Percentiles rank a stretch among this genome's conserved stretches.
Evolutionary conservation across 805 yeast species (phyloP).

Genomic region (Candida xiaguanensis): DNA sequence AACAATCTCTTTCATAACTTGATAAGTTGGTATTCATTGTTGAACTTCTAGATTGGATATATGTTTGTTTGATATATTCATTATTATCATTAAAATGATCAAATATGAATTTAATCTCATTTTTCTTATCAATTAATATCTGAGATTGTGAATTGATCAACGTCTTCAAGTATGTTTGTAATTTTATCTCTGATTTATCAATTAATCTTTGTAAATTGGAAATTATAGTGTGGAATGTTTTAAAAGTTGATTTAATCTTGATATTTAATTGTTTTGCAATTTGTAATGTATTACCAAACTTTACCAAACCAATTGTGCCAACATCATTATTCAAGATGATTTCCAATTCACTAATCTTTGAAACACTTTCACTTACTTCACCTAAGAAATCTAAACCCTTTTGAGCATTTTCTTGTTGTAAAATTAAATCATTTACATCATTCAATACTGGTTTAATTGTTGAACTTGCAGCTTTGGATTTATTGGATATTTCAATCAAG

Average conservation of each 20-base stretch:
- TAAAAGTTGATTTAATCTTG: conserved; percentile 39
- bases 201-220: conserved; percentile 57
- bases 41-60: conserved; percentile 19
- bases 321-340: conserved; percentile 28
- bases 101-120: conserved; percentile 39
- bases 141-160: conserved; percentile 5
- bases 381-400: conserved; percentile 48
- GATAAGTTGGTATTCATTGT: conserved; percentile 42
- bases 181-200: conserved; percentile 51
- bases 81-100: conserved; percentile 38
- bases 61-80: conserved; percentile 15
- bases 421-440: conserved; percentile 54
- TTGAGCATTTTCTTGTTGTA: conserved; percentile 55
- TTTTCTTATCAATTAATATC: conserved; percentile 24
- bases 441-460: conserved; percentile 70
- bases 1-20: conserved; percentile 26
- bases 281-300: conserved; percentile 27
- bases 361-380: conserved; percentile 52
- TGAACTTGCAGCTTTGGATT: conserved; percentile 53
- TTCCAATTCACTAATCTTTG: conserved; percentile 39
- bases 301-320: conserved; percentile 37
- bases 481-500: conserved; percentile 48
- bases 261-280: conserved; percentile 45
- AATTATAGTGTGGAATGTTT: conserved; percentile 64
- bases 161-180: conserved; percentile 35